Evolutionary conservation across 495 filamentous ascomycete species (phyloP).

Genomic region (Cladorrhinum samala): DNA sequence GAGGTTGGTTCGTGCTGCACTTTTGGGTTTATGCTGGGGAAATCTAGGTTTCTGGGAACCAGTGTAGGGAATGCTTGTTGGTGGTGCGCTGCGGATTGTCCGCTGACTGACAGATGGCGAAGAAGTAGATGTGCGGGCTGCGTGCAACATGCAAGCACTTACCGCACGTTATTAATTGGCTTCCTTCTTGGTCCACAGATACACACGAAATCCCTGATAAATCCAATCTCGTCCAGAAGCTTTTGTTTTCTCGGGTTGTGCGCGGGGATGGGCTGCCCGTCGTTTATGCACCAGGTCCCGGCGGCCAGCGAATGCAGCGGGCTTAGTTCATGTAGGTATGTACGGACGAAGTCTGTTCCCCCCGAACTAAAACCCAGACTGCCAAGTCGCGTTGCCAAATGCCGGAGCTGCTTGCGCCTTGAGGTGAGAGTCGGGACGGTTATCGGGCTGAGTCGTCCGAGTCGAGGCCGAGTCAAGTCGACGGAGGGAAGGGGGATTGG

Average conservation of each 20-base stretch:
- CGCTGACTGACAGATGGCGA: too few species aligned
- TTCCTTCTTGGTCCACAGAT: conserved; percentile 7
- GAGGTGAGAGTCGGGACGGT: too few species aligned
- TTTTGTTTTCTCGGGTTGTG: conserved; percentile 4
- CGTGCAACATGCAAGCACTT: conserved; percentile 24
- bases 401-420: too few species aligned
- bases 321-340: conserved; percentile 11
- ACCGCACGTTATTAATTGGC: conserved; percentile 14
- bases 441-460: background rate
- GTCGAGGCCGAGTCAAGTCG: background rate
- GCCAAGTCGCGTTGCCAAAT: background rate
- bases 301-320: conserved; percentile 14
- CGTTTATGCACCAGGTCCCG: conserved; percentile 18
- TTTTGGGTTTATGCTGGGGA: background rate
- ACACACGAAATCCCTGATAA: conserved; percentile 3
- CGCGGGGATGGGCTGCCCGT: conserved; percentile 9
- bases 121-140: background rate
- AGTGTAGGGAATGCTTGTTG: too few species aligned
- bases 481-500: background rate
- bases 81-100: too few species aligned
- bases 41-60: too few species aligned
- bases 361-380: background rate
- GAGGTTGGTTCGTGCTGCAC: background rate
- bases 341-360: background rate
- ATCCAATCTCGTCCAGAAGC: background rate